Evolutionary conservation across 257 asterid species (phyloP).

Genomic region (Solanum peruvianum): DNA sequence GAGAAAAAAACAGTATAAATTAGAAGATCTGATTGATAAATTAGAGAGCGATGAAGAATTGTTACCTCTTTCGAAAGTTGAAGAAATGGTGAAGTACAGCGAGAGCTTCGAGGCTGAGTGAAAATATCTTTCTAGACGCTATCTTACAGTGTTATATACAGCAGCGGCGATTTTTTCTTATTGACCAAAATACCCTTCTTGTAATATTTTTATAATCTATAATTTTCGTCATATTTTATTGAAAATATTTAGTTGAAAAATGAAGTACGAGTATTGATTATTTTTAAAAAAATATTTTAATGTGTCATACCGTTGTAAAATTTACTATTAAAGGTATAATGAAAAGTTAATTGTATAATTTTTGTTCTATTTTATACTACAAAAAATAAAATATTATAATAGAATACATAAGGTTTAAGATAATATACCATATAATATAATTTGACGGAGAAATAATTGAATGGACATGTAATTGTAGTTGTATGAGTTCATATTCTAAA

Average conservation of each 20-base stretch:
- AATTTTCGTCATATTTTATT: not conserved
- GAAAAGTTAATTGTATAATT: not conserved
- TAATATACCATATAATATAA: too few relatives aligned
- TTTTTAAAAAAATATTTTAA: not conserved
- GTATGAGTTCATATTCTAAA: not conserved
- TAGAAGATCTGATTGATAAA: not conserved
- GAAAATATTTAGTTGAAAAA: not conserved
- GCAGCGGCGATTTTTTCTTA: not conserved
- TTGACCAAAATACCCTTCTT: not conserved
- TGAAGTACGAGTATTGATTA: not conserved
- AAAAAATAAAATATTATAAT: not conserved
- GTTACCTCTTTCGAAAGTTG: not conserved
- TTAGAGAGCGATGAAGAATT: not conserved
- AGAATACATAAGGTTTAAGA: not conserved
- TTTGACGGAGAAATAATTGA: too few relatives aligned
- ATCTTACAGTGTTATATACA: not conserved
- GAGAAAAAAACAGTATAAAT: not conserved
- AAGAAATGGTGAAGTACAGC: not conserved
- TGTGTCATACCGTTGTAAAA: not conserved
- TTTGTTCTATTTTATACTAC: not conserved
- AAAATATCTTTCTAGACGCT: not conserved
- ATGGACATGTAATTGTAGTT: fast-evolving
- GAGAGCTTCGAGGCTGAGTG: not conserved
- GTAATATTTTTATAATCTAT: not conserved
- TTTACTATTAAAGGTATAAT: not conserved